phyloP scores from a whole-genome alignment of 768 basidiomycete species.

The Plicaturopsis crispa region DNA sequence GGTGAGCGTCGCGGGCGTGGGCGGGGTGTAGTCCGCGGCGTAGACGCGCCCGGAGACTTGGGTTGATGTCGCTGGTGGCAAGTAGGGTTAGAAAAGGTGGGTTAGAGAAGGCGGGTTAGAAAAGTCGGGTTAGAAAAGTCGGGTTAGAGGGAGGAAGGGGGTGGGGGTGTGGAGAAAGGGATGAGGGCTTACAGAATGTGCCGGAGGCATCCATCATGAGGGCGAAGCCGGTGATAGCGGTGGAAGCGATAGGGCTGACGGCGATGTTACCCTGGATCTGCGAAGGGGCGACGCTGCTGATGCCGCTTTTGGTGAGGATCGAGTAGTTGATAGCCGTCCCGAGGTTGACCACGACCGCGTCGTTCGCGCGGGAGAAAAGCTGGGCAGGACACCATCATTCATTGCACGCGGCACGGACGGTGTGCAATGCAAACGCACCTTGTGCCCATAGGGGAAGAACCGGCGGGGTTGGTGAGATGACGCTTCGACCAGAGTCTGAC shows the following conservation, averaged over 20 bases:
- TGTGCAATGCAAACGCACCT: no score
- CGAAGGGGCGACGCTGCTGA: slow-evolving; percentile 11
- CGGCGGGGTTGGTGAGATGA: no score
- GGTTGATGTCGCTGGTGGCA: slow-evolving; percentile 7
- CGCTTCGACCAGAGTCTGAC: no score
- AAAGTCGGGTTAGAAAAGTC: not conserved
- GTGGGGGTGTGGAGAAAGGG: no score
- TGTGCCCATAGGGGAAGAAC: no score
- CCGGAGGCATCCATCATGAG: slow-evolving; percentile 9
- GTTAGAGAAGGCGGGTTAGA: not conserved
- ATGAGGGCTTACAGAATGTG: slow-evolving; percentile 6
- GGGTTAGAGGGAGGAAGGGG: no score
- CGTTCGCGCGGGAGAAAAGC: not conserved
- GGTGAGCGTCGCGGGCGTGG: slow-evolving; percentile 14
- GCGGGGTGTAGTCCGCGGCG: slow-evolving; percentile 12
- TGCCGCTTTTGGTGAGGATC: slow-evolving; percentile 8
- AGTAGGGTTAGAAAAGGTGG: not conserved
- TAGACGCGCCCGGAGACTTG: slow-evolving; percentile 16
- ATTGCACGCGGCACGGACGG: no score
- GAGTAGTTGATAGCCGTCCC: slow-evolving; percentile 8
- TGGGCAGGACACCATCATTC: no score
- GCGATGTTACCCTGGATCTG: slow-evolving; percentile 11
- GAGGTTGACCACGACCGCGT: slow-evolving; percentile 8
- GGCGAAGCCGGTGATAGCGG: slow-evolving; percentile 16
- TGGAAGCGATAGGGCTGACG: slow-evolving; percentile 14